These are phyloP conservation scores for Debaryomyces sp. DNA, from an alignment of 1,139 yeast genomes.

Conservation along the genomic window DNA sequence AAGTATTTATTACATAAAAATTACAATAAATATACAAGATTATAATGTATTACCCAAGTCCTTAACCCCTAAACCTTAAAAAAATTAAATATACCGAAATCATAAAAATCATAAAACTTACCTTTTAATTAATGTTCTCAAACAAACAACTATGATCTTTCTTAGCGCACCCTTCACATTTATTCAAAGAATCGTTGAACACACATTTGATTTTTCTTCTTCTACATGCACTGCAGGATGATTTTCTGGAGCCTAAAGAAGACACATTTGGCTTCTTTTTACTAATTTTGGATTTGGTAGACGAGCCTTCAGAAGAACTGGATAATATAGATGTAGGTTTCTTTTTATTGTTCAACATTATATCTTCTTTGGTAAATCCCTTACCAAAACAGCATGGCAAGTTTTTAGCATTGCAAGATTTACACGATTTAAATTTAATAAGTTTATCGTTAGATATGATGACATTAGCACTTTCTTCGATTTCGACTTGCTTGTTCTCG, in stretches of 20 bases:
- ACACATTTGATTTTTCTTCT: constrained; percentile 44
- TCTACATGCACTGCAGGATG: constrained; percentile 40
- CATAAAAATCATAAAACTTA: background rate
- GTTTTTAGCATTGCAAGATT: constrained; percentile 48
- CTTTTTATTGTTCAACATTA: constrained; percentile 29
- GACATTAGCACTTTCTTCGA: constrained; percentile 14
- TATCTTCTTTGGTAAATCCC: constrained; percentile 64
- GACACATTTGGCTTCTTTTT: constrained; percentile 2
- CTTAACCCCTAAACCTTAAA: constrained; percentile 1
- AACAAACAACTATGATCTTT: constrained; percentile 38
- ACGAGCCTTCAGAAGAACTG: background rate
- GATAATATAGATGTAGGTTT: constrained; percentile 13
- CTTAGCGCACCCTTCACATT: constrained; percentile 42
- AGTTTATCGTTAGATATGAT: constrained; percentile 36
- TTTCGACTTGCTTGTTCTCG: constrained; percentile 5
- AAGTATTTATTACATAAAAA: constrained; percentile 3
- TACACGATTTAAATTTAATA: constrained; percentile 53
- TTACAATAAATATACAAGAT: constrained; percentile 5
- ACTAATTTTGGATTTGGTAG: constrained; percentile 2
- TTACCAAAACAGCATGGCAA: constrained; percentile 54
- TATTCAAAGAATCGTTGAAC: constrained; percentile 26
- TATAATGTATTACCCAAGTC: constrained; percentile 4
- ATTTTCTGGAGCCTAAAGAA: constrained; percentile 24
- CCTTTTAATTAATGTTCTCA: constrained; percentile 15
- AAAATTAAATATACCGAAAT: background rate